Evolutionary conservation across 2,329 filamentous ascomycete genomes (phyloP).

Genomic region (Cadophora sp.): DNA sequence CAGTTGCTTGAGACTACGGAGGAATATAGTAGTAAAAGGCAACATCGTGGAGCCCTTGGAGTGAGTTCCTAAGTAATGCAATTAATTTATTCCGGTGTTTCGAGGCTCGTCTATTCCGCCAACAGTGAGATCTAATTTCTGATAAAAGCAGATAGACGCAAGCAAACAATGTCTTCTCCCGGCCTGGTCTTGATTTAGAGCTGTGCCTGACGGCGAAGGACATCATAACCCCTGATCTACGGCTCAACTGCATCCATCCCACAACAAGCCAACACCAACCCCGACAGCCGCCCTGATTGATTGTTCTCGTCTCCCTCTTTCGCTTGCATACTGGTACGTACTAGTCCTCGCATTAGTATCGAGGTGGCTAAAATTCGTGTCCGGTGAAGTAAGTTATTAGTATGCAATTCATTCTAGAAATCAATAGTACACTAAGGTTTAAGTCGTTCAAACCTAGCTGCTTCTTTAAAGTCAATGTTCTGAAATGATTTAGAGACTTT

Average conservation of each 20-base stretch:
- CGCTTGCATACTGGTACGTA: too few species aligned
- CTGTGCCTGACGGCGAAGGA: slow-evolving; percentile 5
- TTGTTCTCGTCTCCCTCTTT: too few species aligned
- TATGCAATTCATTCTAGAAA: too few species aligned
- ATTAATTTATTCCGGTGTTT: slow-evolving; percentile 10
- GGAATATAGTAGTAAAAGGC: neutral
- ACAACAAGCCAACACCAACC: neutral
- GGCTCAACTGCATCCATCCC: neutral
- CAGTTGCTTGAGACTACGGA: neutral
- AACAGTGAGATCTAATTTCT: neutral
- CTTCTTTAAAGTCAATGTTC: too few species aligned
- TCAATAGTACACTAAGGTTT: too few species aligned
- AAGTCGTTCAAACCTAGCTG: too few species aligned
- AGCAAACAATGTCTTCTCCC: slow-evolving; percentile 19
- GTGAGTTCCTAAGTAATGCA: slow-evolving; percentile 10
- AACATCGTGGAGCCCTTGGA: slow-evolving; percentile 3
- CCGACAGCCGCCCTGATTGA: neutral
- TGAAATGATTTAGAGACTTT: too few species aligned
- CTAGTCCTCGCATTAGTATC: neutral
- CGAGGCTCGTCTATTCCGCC: neutral
- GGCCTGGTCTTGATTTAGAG: neutral
- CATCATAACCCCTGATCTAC: slow-evolving; percentile 13
- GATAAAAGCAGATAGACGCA: slow-evolving; percentile 3
- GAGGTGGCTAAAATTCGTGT: too few species aligned
- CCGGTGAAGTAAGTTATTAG: too few species aligned